These are phyloP conservation scores for Trichoderma koningiopsis DNA, from an alignment of 2,329 filamentous ascomycete genomes.

Conservation along the genomic window DNA sequence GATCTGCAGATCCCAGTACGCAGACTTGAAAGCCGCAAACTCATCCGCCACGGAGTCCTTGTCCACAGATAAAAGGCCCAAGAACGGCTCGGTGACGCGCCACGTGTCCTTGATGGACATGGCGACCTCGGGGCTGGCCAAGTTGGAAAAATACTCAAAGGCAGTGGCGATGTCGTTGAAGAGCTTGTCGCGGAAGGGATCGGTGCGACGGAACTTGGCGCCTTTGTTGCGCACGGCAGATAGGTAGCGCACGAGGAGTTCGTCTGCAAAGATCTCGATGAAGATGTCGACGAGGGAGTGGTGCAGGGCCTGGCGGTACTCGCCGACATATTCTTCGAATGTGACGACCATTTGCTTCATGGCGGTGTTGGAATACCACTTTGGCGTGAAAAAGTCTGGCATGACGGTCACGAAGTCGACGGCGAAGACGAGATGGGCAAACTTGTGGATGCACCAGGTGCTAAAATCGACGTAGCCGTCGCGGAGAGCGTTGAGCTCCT, in stretches of 20 bases:
- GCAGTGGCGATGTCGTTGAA: slow-evolving; percentile 89
- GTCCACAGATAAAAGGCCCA: slow-evolving; percentile 77
- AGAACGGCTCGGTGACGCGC: slow-evolving; percentile 84
- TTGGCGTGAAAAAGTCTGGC: slow-evolving; percentile 84
- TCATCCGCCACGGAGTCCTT: slow-evolving; percentile 71
- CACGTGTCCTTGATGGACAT: slow-evolving; percentile 84
- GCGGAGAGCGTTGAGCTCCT: slow-evolving; percentile 73
- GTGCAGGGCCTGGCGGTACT: slow-evolving; percentile 84
- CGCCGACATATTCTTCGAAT: slow-evolving; percentile 89
- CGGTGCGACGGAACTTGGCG: slow-evolving; percentile 81
- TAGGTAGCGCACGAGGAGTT: slow-evolving; percentile 85
- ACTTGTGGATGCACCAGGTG: slow-evolving; percentile 87
- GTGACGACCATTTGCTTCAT: slow-evolving; percentile 95
- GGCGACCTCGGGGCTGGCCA: slow-evolving; percentile 69
- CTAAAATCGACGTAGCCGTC: slow-evolving; percentile 95
- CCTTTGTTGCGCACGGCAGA: slow-evolving; percentile 83
- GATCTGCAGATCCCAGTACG: slow-evolving; percentile 93
- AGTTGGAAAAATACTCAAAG: slow-evolving; percentile 81
- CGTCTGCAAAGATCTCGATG: slow-evolving; percentile 89
- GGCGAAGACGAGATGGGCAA: slow-evolving; percentile 82
- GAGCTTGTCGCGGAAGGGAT: slow-evolving; percentile 91
- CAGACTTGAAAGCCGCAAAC: slow-evolving; percentile 79
- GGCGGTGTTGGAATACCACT: slow-evolving; percentile 83
- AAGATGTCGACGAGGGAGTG: slow-evolving; percentile 88
- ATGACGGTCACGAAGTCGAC: slow-evolving; percentile 86